Base-by-base conservation (phyloP, 2,329 filamentous ascomycete genomes). In the Claviceps quebecensis region DNA sequence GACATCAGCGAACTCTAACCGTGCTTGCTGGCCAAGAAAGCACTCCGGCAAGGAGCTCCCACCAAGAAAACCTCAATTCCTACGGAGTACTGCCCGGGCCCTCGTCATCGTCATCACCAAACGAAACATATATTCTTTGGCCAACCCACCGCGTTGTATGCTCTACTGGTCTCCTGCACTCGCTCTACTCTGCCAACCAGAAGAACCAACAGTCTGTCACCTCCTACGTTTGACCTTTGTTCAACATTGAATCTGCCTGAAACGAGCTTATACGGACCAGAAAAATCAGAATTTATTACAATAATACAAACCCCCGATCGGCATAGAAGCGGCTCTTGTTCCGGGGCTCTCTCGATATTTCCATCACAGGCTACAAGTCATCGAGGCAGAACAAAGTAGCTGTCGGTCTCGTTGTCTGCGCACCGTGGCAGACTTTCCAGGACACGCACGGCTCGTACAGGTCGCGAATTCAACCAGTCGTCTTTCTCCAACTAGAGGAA, bases 221-320 rank as follows among this genome's bases (percentile, higher is more conserved):
- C 48, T 51, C 45, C 17, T 51, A 29, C 45, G 50, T 51, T 39
- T 48, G 26, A 48, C 50, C 37, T 44, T 47, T 41, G 49, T 51
- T 51, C 43, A 51, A 51, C 49, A 34, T 36, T 8, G 50, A 29
- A 19, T 47, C 39, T 29, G 45, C 48, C 48, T 51, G 50, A 48
- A 36, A 46, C 45, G 36, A 16, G 38, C 45, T 48, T 44, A 43
- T 29, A 47, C 50, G 36, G 39, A 47, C 16, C 13, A 8, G 9
- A 19, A 36, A 14, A 11, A 11, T 34, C 4, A 9, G 29, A 4
- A 34, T 11, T 11, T 11, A 34, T 34, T 34, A 34, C 29, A 34
- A 34, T 11, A 34, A 34, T 34, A 34, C 29, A 11, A 34, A 11
- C 29, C 29, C 9, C 9, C 29, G 9, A n/a, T 37, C 8, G 26